These are phyloP conservation scores for Cicer bijugum DNA, from an alignment of 306 rosid genomes.

Conservation along the genomic window DNA sequence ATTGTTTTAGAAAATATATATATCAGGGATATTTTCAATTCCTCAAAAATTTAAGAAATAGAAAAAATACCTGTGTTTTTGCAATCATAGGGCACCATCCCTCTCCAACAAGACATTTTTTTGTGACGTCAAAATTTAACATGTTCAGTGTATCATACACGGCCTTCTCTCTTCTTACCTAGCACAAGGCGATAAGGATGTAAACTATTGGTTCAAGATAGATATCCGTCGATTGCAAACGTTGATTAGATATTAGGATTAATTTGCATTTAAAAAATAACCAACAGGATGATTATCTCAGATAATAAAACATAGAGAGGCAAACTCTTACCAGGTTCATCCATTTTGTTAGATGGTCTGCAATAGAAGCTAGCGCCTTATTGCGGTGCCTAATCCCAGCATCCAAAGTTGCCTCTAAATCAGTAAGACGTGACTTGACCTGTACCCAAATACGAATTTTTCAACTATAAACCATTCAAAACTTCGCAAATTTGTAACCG, in stretches of 20 bases:
- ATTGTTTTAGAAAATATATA: slow-evolving; percentile 30
- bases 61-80: slow-evolving; percentile 67
- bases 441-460: slow-evolving; percentile 45
- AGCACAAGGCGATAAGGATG: slow-evolving; percentile 52
- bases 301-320: slow-evolving; percentile 35
- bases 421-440: slow-evolving; percentile 90
- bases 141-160: slow-evolving; percentile 92
- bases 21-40: slow-evolving; percentile 29
- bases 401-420: slow-evolving; percentile 88
- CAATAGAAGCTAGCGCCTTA: slow-evolving; percentile 81
- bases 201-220: slow-evolving; percentile 45
- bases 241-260: slow-evolving; percentile 27
- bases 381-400: slow-evolving; percentile 91
- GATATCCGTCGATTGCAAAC: slow-evolving; percentile 20
- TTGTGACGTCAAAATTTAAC: slow-evolving; percentile 97
- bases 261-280: slow-evolving; percentile 32
- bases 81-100: slow-evolving; percentile 99
- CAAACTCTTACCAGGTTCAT: slow-evolving; percentile 74
- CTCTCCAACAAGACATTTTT: slow-evolving; percentile 98
- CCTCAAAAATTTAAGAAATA: slow-evolving; percentile 7
- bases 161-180: slow-evolving; percentile 99
- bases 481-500: slow-evolving; percentile 21
- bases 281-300: slow-evolving; percentile 32
- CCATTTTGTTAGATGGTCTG: slow-evolving; percentile 81
- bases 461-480: slow-evolving; percentile 26